phyloP scores from a whole-genome alignment of 2,329 filamentous ascomycete genomes.

The Calonectria honghensis region DNA sequence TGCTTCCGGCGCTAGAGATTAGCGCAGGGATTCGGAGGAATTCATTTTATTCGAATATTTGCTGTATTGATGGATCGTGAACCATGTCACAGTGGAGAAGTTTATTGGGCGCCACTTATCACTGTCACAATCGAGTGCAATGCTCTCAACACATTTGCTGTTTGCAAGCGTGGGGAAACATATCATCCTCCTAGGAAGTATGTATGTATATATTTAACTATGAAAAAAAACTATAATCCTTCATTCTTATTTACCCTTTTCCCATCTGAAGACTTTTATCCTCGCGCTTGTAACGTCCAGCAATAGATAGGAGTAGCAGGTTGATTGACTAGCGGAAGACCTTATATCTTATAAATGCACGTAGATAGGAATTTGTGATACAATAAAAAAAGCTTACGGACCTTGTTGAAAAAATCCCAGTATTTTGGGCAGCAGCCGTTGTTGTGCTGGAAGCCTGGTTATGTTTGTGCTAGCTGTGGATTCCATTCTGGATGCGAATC shows the following conservation, averaged over 20 bases:
- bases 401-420: not conserved
- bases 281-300: not conserved
- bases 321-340: not conserved
- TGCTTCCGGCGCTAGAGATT: conserved; percentile 11
- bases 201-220: not conserved
- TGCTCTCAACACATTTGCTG: not conserved
- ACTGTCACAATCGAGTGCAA: not conserved
- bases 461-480: not conserved
- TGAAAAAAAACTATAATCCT: not conserved
- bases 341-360: not conserved
- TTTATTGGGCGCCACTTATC: not conserved
- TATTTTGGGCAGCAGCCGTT: not conserved
- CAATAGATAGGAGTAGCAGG: not conserved
- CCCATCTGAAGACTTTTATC: not conserved
- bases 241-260: not conserved
- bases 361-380: not conserved
- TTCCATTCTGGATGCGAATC: not conserved
- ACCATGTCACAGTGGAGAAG: not conserved
- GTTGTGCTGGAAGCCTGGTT: not conserved
- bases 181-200: not conserved
- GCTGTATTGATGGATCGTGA: not conserved
- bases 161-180: not conserved
- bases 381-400: not conserved
- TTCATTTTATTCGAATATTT: not conserved
- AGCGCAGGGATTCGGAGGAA: conserved; percentile 35